Percentiles rank a stretch among this genome's conserved stretches.
Evolutionary conservation across 371 early-diverging fungal genomes (phyloP).

Genomic region (Actinomortierella wolfii): DNA sequence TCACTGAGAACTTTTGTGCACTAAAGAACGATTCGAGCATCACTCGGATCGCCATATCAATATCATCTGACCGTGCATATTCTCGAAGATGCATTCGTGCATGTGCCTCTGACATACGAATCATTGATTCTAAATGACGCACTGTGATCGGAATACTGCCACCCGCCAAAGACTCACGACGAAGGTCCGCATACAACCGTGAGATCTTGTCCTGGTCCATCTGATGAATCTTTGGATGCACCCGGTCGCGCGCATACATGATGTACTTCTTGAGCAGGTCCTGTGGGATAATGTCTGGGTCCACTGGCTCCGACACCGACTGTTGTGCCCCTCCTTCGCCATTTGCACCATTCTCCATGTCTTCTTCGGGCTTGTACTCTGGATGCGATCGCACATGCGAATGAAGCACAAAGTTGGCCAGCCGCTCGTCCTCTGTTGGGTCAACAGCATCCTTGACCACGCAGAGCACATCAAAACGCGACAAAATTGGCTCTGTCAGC

Average conservation of each 20-base stretch:
- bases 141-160: slow-evolving; percentile 99
- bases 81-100: slow-evolving; percentile 98
- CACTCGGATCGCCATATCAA: slow-evolving; percentile 95
- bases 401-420: slow-evolving; percentile 96
- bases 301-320: slow-evolving; percentile 32
- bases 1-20: slow-evolving; percentile 97
- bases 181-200: slow-evolving; percentile 90
- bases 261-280: slow-evolving; percentile 96
- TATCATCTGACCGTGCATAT: slow-evolving; percentile 90
- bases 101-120: slow-evolving; percentile 97
- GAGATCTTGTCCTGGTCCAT: slow-evolving; percentile 91
- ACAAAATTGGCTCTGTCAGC: slow-evolving; percentile 98
- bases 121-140: slow-evolving; percentile 98
- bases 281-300: slow-evolving; percentile 76
- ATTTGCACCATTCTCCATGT: slow-evolving; percentile 48
- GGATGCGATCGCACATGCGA: slow-evolving; percentile 94
- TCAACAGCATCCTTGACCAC: slow-evolving; percentile 96
- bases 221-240: slow-evolving; percentile 85
- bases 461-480: slow-evolving; percentile 99
- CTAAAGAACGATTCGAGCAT: slow-evolving; percentile 94
- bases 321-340: slow-evolving; percentile 36
- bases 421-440: slow-evolving; percentile 83
- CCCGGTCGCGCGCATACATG: slow-evolving; percentile 92
- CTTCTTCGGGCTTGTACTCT: slow-evolving; percentile 46
- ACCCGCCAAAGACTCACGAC: slow-evolving; percentile 84